Evolutionary conservation across 1,284 basidiomycete species (phyloP).

Genomic region (Moesziomyces antarcticus): DNA sequence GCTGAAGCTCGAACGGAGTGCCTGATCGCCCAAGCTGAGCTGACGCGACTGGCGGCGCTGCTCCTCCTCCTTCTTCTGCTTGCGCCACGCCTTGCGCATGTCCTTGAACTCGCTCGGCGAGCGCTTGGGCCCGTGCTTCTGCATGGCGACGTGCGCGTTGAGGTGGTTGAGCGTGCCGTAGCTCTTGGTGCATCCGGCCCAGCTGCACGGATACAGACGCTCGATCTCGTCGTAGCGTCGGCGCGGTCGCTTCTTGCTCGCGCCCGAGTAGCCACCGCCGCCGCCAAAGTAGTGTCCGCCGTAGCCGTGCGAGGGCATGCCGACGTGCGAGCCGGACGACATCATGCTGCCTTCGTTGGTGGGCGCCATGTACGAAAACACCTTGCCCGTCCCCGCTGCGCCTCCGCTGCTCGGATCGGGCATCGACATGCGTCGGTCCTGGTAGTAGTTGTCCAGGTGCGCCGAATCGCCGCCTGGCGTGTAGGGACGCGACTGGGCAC

Average conservation of each 20-base stretch:
- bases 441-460: constrained; percentile 22
- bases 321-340: constrained; percentile 12
- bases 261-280: constrained; percentile 23
- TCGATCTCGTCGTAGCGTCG: constrained; percentile 74
- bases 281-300: constrained; percentile 36
- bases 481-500: constrained; percentile 28
- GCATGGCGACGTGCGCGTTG: constrained; percentile 92
- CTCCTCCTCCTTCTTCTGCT: constrained; percentile 83
- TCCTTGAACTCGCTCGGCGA: constrained; percentile 95
- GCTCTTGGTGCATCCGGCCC: constrained; percentile 82
- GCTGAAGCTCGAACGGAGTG: constrained; percentile 19
- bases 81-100: constrained; percentile 92
- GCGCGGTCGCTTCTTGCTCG: constrained; percentile 57
- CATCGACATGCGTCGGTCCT: constrained; percentile 44
- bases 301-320: constrained; percentile 19
- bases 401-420: constrained; percentile 20
- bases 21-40: constrained; percentile 12
- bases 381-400: constrained; percentile 24
- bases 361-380: constrained; percentile 56
- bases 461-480: constrained; percentile 21
- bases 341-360: constrained; percentile 25
- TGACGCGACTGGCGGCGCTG: constrained; percentile 51
- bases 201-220: constrained; percentile 85
- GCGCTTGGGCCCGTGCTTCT: constrained; percentile 85
- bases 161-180: constrained; percentile 91